Base-by-base conservation (phyloP, 2,329 filamentous ascomycete species). In the Calonectria pteridis region DNA sequence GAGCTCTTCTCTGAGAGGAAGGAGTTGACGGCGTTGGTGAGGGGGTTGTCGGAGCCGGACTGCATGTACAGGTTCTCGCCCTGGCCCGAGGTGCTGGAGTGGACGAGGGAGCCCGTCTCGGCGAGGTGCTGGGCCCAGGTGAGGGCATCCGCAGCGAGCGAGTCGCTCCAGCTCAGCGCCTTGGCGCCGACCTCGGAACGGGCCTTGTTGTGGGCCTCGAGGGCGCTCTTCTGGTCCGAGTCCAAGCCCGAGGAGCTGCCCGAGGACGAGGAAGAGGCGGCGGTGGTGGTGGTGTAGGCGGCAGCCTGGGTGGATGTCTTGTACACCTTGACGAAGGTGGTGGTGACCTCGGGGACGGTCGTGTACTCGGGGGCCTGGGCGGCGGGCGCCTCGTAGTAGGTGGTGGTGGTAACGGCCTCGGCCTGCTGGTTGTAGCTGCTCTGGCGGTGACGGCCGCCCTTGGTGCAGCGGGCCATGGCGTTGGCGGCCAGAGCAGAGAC, bases 51-150 rank as follows among this genome's bases (percentile, higher is more conserved):
- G 20, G n/a, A 26, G 59, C 49, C 49, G 28, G 49, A 63, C 29
- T 76, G 75, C 75, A 66, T 63, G 74, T 76, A 78, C 5, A 78
- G 72, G 74, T 78, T 78, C 77, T 78, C 77, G 4, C 77, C 77
- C 53, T 76, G 35, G 37, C 69, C 77, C 1, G n/a, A 11, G 9
- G 64, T 68, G 14, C 58, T 35, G 7, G 77, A 78, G 77, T 78
- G 77, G 33, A 26, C 4, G 7, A 78, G 74, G 55, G 26, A 68
- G 46, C 75, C 77, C 13, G 71, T 20, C 29, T 62, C 50, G 37
- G 69, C 75, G 3, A 78, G 71, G 58, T 78, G 72, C 40, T 75
- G 14, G 11, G 77, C 77, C 75, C 76, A 78, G 59, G 68, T 63
- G 63, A 75, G 77, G n/a, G 77, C 77, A 16, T 69, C 77, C 3